Base-by-base conservation (phyloP, 1,284 basidiomycete species). In the Ustilago bromivora region DNA sequence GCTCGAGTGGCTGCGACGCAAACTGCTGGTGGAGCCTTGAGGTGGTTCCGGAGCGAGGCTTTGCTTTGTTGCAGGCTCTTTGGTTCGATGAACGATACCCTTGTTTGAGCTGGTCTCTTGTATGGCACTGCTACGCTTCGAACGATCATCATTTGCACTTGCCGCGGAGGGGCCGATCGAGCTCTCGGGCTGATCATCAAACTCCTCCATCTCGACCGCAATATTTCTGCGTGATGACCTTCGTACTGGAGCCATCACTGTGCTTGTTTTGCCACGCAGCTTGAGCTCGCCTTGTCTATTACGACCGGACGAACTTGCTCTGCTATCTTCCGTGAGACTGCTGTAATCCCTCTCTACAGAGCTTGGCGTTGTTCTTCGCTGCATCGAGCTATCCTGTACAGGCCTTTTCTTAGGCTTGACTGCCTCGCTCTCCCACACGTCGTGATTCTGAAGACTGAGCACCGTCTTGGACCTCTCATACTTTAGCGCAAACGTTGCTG, bases 151-250 rank as follows among this genome's bases (percentile, higher is more conserved):
- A 19, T 35, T 10, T 36, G 53, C 17, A 17, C 10, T 36, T 49
- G 46, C n/a, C 17, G 47, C 2, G 61, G 11, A 28, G 53, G 51
- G 7, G 36, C 35, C 13, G 59, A 52, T 36, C 49, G 59, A 52
- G 43, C 49, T 17, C 4, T 28, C 34, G 15, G 56, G 28, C 11
- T 34, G 43, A 31, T 76, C 68, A 3, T 66, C 75, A 35, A 72
- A 69, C 15, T 72, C 70, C 31, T 77, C 70, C 66, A 66, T 63
- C n/a, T 77, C 75, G 3, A 69, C 61, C 9, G 61, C 61, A 15
- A 72, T 8, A 19, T 60, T 64, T n/a, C 66, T 41, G 10, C 71
- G 65, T 6, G 71, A 73, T 15, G 72, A 75, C 13, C 72, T 43
- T 36, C 67, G 59, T 0, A 66, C 36, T 2, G 67, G 52, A 1